Evolutionary conservation across 1,139 yeast species (phyloP).

Genomic region (Kodamaea sp.): DNA sequence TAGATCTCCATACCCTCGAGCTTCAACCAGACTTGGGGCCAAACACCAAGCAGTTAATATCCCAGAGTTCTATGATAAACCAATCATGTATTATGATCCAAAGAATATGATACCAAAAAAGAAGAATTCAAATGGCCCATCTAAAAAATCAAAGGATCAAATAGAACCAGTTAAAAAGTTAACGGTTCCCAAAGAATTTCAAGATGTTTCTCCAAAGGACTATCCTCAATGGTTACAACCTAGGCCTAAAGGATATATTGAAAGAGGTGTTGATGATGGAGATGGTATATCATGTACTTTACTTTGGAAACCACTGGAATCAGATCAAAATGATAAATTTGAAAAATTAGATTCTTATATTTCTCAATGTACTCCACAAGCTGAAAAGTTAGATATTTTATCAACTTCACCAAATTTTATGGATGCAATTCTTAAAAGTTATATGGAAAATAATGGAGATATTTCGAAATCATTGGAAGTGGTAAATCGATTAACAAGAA

Average conservation of each 20-base stretch:
- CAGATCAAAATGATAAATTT: conserved; percentile 30
- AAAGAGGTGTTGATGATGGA: conserved; percentile 73
- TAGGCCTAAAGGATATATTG: conserved; percentile 76
- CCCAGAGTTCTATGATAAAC: conserved; percentile 65
- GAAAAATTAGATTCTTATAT: conserved; percentile 52
- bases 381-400: conserved; percentile 37
- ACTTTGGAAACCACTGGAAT: conserved; percentile 58
- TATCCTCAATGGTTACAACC: conserved; percentile 77
- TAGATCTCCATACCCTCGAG: conserved; percentile 73
- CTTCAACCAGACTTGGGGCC: conserved; percentile 73
- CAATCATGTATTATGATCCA: conserved; percentile 63
- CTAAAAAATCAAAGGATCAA: conserved; percentile 19
- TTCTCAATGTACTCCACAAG: conserved; percentile 51
- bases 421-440: conserved; percentile 61
- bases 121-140: conserved; percentile 15
- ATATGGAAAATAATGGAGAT: conserved; percentile 53
- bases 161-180: conserved; percentile 25
- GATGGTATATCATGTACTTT: conserved; percentile 53
- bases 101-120: conserved; percentile 19
- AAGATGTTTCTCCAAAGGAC: conserved; percentile 38
- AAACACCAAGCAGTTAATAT: conserved; percentile 68
- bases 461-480: conserved; percentile 40
- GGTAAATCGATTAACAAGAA: conserved; percentile 48
- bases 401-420: conserved; percentile 69
- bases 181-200: conserved; percentile 46